Evolutionary conservation across 73 alveolate species (phyloP), one percentile per base, ranked within the genome.

Genomic region (Stentor roeselii): DNA sequence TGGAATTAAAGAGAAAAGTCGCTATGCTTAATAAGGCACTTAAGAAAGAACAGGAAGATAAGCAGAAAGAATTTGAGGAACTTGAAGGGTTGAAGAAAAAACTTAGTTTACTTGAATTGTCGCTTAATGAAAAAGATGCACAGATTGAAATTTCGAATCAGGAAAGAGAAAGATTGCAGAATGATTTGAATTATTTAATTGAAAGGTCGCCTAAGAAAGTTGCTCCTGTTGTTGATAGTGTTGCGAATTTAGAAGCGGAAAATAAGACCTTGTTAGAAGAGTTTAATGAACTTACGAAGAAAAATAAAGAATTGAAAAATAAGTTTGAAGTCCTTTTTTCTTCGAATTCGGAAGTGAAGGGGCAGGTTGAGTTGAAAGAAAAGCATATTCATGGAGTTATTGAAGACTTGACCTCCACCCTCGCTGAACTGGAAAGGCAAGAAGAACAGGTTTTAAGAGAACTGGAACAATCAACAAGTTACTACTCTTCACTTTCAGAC

Each of bases 221-320:
- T 58, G 35, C 74, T n/a, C 15, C 15, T 21, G n/a, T n/a, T n/a
- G n/a, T n/a, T 50, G 34, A 67, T 27, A 67, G 80, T 67, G 80
- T 67, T 0, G 80, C 80, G 27, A 67, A 36, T 30, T 34, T 67
- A 21, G 80, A 67, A 32, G 42, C 21, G 41, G 42, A 67, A 67
- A 67, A 67, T 40, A 67, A 67, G 2, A 67, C 21, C 27, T 34
- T 67, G 14, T 67, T 67, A 32, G 80, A 67, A 30, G 80, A 67
- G 34, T 67, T 27, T 34, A 21, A 67, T 67, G 15, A 27, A 21
- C 34, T 34, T 27, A 67, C 21, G 41, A 36, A 67, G 14, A 27
- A 67, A 67, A 67, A 67, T 34, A 21, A 30, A 32, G 80, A 67
- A 21, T 34, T 67, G 1, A 21, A 67, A 67, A 34, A 0, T 67